Conservation (phyloP, 1,284 basidiomycete species). For the Caloboletus firmus region DNA sequence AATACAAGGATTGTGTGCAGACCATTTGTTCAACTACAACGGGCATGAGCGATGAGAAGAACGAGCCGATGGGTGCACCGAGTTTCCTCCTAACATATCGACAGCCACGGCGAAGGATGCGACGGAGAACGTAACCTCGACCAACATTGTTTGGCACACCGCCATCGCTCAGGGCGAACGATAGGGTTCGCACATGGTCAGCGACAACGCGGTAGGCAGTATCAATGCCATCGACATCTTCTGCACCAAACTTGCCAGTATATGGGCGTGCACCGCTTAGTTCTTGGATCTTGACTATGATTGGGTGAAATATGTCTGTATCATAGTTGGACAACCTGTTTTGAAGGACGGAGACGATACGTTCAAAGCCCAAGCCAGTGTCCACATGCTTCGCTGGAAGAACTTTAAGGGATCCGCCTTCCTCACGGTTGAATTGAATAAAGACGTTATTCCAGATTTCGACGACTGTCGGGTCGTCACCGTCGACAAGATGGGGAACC, state of each 20-base stretch:
- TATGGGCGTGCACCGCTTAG: constrained; percentile 89
- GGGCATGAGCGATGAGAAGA: constrained; percentile 93
- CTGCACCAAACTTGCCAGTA: constrained; percentile 87
- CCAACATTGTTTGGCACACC: constrained; percentile 97
- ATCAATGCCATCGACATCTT: constrained; percentile 93
- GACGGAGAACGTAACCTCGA: constrained; percentile 91
- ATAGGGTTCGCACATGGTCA: constrained; percentile 94
- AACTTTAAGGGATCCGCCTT: constrained; percentile 76
- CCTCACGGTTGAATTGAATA: constrained; percentile 97
- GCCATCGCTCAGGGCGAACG: constrained; percentile 94
- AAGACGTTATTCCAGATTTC: constrained; percentile 99
- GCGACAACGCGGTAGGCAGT: constrained; percentile 97
- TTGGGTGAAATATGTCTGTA: constrained; percentile 91
- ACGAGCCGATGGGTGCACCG: constrained; percentile 89
- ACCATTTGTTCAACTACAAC: constrained; percentile 90
- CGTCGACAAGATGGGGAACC: constrained; percentile 89
- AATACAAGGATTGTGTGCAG: constrained; percentile 21
- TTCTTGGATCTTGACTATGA: constrained; percentile 88
- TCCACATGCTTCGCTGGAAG: constrained; percentile 96
- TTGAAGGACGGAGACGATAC: constrained; percentile 92
- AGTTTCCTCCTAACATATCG: constrained; percentile 96
- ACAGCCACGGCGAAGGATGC: constrained; percentile 90
- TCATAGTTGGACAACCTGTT: constrained; percentile 95
- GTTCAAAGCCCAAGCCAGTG: constrained; percentile 99
- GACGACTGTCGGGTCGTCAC: constrained; percentile 93